These are phyloP conservation scores for Cucurbita argyrosperma DNA, from an alignment of 306 rosid species.

Conservation along the genomic window DNA sequence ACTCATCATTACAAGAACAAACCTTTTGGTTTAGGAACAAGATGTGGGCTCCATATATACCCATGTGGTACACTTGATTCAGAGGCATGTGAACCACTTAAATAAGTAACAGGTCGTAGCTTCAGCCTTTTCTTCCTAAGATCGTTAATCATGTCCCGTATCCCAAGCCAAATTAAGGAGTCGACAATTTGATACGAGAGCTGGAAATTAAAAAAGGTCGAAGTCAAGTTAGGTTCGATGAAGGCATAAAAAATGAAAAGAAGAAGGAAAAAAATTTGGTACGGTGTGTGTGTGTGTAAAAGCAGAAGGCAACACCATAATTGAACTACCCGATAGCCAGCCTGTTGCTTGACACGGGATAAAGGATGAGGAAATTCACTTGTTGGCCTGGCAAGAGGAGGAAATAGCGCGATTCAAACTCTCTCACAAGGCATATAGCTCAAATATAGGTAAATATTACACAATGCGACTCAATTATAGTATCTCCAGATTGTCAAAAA, in stretches of 20 bases:
- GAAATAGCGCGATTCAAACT: slow-evolving; percentile 3
- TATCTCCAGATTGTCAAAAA: not conserved
- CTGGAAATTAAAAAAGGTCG: slow-evolving; percentile 23
- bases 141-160: slow-evolving; percentile 94
- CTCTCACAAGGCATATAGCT: slow-evolving; percentile 6
- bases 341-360: slow-evolving; percentile 89
- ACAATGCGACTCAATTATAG: slow-evolving; percentile 8
- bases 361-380: slow-evolving; percentile 95
- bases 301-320: slow-evolving; percentile 3
- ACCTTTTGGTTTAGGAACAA: slow-evolving; percentile 99
- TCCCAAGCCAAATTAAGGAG: slow-evolving; percentile 95
- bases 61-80: slow-evolving; percentile 89
- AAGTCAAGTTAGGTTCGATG: slow-evolving; percentile 8
- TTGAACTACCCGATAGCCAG: slow-evolving; percentile 75
- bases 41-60: slow-evolving; percentile 99
- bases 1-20: not conserved
- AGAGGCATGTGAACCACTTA: slow-evolving; percentile 95
- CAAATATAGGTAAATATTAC: slow-evolving; percentile 7
- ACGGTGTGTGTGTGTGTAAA: not conserved
- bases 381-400: slow-evolving; percentile 62
- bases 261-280: not conserved
- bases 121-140: slow-evolving; percentile 80
- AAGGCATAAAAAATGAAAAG: not conserved
- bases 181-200: slow-evolving; percentile 97
- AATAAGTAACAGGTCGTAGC: slow-evolving; percentile 90